Base-by-base conservation (phyloP, 1,284 basidiomycete genomes). In the Wolfiporia cocos region DNA sequence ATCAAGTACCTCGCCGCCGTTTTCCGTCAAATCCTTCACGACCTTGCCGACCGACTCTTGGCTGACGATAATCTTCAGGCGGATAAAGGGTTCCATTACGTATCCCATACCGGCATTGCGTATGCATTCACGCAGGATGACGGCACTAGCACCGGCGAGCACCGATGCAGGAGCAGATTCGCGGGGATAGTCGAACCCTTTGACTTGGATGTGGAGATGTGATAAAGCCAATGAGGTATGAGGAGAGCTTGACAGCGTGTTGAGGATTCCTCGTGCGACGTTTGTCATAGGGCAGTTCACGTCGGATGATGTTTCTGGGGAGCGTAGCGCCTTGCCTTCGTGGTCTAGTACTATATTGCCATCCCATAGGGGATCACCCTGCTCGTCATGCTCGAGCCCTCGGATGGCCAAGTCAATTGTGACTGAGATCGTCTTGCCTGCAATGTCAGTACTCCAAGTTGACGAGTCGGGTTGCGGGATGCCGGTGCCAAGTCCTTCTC, bases 11-110 rank as follows among this genome's bases (percentile, higher is more conserved):
- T 89, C 85, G 14, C 82, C 86, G 2, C 77, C 77, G 48, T 79
- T 73, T 53, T 90, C 86, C 4, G 81, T 84, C 6, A 90, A 63
- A 51, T 90, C 85, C 55, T 81, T 86, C 38, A 89, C 75, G 12
- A 84, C 76, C 53, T 78, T 83, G 10, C 87, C 86, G 4, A 90
- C 65, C 35, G 68, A 68, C 43, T 80, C 77, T 47, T 84, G 81
- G 17, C 70, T 67, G 5, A 87, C 76, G 10, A 73, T 73, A 39
- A 87, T 70, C 51, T 78, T 84, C 44, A 89, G 64, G 19, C 66
- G 63, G 31, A 86, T 71, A 51, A 76, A 90, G 9, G 86, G 86
- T 57, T 90, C 86, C 64, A 89, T 71, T 34, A 90, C 61, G 1
- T 79, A 71, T 2, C 87, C 87, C 53, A 75, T 69, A 5, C 81